A percentile compares a stretch with the other conserved stretches of the same genome.
Conservation (phyloP, 495 filamentous ascomycete species). For the Tuber aestivum region DNA sequence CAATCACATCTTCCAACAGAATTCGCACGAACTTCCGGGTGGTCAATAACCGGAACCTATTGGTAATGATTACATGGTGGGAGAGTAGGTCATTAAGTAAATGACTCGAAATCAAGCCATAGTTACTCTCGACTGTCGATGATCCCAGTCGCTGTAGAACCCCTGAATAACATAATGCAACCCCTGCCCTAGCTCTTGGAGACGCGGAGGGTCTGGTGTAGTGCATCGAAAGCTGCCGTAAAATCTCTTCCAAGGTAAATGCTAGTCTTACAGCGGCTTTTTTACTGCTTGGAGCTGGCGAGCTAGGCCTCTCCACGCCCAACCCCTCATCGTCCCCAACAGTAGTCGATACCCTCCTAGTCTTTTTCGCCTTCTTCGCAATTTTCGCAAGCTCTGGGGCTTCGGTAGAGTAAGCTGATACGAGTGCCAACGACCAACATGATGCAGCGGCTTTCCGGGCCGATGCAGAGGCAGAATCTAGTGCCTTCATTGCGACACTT, state of each 20-base stretch:
- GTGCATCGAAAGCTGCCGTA: conserved; percentile 73
- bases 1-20: conserved; percentile 78
- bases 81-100: conserved; percentile 74
- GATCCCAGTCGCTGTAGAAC: conserved; percentile 68
- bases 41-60: conserved; percentile 80
- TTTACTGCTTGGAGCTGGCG: conserved; percentile 59
- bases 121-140: conserved; percentile 69
- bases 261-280: conserved; percentile 62
- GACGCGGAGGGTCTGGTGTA: conserved; percentile 75
- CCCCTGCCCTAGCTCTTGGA: conserved; percentile 71
- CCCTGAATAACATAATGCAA: conserved; percentile 80
- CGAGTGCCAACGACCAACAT: conserved; percentile 68
- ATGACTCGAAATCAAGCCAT: conserved; percentile 72
- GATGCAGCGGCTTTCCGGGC: conserved; percentile 84
- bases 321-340: conserved; percentile 70
- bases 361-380: conserved; percentile 44
- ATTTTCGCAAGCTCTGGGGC: conserved; percentile 62
- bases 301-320: conserved; percentile 65
- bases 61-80: conserved; percentile 66
- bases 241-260: conserved; percentile 70
- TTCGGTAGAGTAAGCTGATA: conserved; percentile 66
- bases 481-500: conserved; percentile 69
- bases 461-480: conserved; percentile 66
- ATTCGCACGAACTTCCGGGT: conserved; percentile 78
- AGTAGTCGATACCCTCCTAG: conserved; percentile 60